Base-by-base conservation (phyloP, 2,329 filamentous ascomycete species). In the Penicillium concentricum region DNA sequence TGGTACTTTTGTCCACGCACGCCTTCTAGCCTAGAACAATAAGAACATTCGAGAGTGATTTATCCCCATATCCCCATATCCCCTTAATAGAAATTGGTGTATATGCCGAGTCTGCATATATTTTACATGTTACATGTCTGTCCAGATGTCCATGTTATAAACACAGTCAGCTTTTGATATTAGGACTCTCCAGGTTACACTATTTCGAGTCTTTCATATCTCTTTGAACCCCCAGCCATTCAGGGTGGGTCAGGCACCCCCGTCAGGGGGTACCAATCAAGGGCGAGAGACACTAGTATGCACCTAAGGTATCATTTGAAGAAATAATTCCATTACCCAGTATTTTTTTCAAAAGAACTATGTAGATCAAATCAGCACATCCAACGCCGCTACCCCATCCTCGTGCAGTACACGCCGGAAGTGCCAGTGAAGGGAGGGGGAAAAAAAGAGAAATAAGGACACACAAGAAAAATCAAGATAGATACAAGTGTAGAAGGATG, bases 401-500 rank as follows among this genome's bases (percentile, higher is more conserved):
- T 58, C 46, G 51, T n/a, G 56, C 20, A 37, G 26, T 41, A 45
- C 55, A 53, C 49, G 44, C 51, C 20, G 41, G 39, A 46, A 51
- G 56, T 44, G 35, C 37, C 22, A 51, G 28, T 28, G 56, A 28
- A 50, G 22, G 34, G 39, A 6, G 28, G 39, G 9, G 28, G n/a
- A 9, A 42, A 18, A 47, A 28, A 22, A 41, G 32, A 18, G 26
- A 41, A 22, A 35, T n/a, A 49, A 10, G 15, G 18, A 44, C 38
- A 51, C 42, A 47, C 34, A 53, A 39, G 37, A 53, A 52, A 35
- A 20, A 42, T 38, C 47, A 52, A 45, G 22, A 54, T 61, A 61
- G 45, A 55, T 61, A 62, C 58, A 62, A 18, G 47, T 22, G 28
- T 37, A 46, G 45, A 35, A 49, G 24, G 30, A 52, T 39, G 48